Conservation (phyloP, 768 basidiomycete genomes). For the Cyathus striatus region DNA sequence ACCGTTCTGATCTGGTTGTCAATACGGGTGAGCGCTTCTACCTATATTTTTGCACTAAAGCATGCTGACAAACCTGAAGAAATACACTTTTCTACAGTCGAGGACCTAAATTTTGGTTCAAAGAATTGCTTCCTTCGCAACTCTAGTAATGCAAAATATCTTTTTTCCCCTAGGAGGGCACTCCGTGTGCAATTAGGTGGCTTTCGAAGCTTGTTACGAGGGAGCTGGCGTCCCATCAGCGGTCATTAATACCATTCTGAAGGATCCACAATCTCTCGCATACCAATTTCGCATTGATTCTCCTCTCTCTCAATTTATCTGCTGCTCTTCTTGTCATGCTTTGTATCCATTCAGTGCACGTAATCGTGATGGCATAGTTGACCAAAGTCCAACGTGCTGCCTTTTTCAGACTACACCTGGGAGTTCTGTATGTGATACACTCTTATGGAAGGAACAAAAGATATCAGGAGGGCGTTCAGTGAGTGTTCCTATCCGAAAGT, state of each 20-base stretch:
- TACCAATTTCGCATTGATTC: conserved; percentile 16
- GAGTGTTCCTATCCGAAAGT: conserved; percentile 7
- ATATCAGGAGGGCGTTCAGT: background rate
- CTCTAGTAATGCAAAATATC: conserved; percentile 13
- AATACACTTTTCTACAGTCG: conserved; percentile 3
- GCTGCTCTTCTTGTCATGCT: conserved; percentile 17
- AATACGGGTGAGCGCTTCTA: conserved; percentile 14
- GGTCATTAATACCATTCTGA: conserved; percentile 7
- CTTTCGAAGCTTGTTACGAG: conserved; percentile 9
- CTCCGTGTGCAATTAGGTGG: conserved; percentile 14
- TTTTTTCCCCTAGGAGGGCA: conserved; percentile 13
- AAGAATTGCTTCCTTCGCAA: conserved; percentile 3
- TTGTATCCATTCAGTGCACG: conserved; percentile 10
- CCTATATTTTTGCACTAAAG: background rate
- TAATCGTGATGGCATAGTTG: background rate
- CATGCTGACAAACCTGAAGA: conserved; percentile 3
- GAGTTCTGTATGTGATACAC: conserved; percentile 9
- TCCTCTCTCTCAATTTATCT: conserved; percentile 10
- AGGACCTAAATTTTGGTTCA: conserved; percentile 3
- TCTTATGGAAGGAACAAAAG: conserved; percentile 10
- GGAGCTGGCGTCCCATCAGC: background rate
- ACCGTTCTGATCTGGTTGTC: background rate
- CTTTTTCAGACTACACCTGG: conserved; percentile 4
- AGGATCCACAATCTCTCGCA: conserved; percentile 13
- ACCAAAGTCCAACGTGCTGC: conserved; percentile 6